Evolutionary conservation across 1,284 basidiomycete species (phyloP).

Genomic region (Cutaneotrichosporon sp.): DNA sequence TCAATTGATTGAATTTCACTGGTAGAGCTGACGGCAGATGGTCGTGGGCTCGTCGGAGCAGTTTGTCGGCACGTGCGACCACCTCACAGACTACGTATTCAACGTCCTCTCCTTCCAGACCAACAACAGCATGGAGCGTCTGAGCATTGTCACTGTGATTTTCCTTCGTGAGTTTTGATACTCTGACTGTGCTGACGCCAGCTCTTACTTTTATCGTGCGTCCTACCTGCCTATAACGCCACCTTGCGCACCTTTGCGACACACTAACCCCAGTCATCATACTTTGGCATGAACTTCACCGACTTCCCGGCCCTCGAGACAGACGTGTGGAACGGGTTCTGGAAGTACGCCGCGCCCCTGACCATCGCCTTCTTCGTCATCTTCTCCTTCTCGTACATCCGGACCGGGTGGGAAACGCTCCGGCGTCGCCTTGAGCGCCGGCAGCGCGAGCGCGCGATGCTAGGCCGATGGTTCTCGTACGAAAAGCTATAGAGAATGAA

Average conservation of each 20-base stretch:
- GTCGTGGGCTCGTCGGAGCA: slow-evolving; percentile 49
- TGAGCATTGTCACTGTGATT: slow-evolving; percentile 53
- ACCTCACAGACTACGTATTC: slow-evolving; percentile 53
- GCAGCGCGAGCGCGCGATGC: slow-evolving; percentile 4
- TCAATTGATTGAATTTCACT: too few relatives aligned
- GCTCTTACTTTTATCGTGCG: slow-evolving; percentile 32
- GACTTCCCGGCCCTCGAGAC: slow-evolving; percentile 40
- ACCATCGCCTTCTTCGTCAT: slow-evolving; percentile 51
- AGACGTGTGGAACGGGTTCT: slow-evolving; percentile 44
- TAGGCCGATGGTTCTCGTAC: neutral
- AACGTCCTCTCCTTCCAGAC: slow-evolving; percentile 51
- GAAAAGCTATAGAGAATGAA: neutral
- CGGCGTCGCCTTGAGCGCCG: slow-evolving; percentile 26
- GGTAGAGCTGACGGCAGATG: slow-evolving; percentile 25
- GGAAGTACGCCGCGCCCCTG: slow-evolving; percentile 49
- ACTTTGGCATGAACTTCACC: slow-evolving; percentile 50
- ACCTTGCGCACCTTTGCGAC: neutral
- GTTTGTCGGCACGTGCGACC: slow-evolving; percentile 50
- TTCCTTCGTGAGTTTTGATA: slow-evolving; percentile 49
- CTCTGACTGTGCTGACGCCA: slow-evolving; percentile 16
- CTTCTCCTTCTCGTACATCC: slow-evolving; percentile 47
- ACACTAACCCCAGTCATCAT: slow-evolving; percentile 26
- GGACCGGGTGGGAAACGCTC: slow-evolving; percentile 33
- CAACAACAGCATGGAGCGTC: slow-evolving; percentile 52
- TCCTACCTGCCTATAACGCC: neutral